phyloP scores from a whole-genome alignment of 2,329 filamentous ascomycete genomes.

The Trichoderma hamatum region DNA sequence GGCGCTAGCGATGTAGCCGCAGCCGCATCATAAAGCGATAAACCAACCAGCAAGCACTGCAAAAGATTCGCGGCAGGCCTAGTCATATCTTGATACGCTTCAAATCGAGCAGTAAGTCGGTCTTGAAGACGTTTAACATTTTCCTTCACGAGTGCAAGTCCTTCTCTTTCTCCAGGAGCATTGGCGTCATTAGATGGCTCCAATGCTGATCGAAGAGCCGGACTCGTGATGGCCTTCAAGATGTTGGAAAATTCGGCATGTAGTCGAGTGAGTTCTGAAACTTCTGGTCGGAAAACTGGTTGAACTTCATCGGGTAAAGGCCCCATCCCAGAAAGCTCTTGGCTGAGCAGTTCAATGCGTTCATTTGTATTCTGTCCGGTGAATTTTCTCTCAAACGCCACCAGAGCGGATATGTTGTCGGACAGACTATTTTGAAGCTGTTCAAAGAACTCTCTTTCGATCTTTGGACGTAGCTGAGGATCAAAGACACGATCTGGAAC shows the following conservation, averaged over 20 bases:
- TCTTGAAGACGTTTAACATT: conserved; percentile 69
- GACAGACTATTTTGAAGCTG: conserved; percentile 60
- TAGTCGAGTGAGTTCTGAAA: conserved; percentile 68
- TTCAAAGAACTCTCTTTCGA: conserved; percentile 64
- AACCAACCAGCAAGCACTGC: conserved; percentile 74
- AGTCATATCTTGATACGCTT: conserved; percentile 83
- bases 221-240: conserved; percentile 63
- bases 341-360: conserved; percentile 64
- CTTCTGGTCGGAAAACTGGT: conserved; percentile 70
- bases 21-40: conserved; percentile 60
- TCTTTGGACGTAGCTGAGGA: conserved; percentile 66
- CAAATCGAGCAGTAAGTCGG: conserved; percentile 70
- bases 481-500: conserved; percentile 87
- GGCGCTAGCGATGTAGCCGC: conserved; percentile 48
- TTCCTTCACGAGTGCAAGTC: conserved; percentile 55
- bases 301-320: conserved; percentile 65
- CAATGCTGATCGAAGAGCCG: conserved; percentile 46
- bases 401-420: conserved; percentile 61
- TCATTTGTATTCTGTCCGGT: conserved; percentile 70
- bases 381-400: conserved; percentile 66
- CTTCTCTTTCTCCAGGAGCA: conserved; percentile 35
- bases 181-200: conserved; percentile 19
- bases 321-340: conserved; percentile 66
- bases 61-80: conserved; percentile 78
- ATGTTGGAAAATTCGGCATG: conserved; percentile 84